Conservation (phyloP, 257 asterid genomes). For the Lithospermum erythrorhizon region DNA sequence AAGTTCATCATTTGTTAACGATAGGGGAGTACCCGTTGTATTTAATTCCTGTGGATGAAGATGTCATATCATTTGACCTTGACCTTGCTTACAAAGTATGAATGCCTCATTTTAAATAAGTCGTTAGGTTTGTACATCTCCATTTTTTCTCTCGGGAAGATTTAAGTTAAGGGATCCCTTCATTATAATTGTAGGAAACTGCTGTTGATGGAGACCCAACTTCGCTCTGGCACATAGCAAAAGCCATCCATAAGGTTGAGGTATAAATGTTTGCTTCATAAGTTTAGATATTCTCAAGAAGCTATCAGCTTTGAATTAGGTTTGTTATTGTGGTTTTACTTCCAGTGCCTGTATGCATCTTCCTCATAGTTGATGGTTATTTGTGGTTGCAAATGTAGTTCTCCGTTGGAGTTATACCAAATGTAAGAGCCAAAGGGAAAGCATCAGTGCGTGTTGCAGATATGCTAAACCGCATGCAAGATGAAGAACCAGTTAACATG, state of each 20-base stretch:
- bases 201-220: conserved; percentile 82
- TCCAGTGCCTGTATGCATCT: conserved; percentile 1
- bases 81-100: conserved; percentile 81
- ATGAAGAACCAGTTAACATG: conserved; percentile 74
- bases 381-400: conserved; percentile 38
- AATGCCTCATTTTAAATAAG: not conserved
- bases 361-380: conserved; percentile 9
- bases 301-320: not conserved
- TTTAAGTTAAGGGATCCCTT: conserved; percentile 17
- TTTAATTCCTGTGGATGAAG: conserved; percentile 87
- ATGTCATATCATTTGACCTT: conserved; percentile 81
- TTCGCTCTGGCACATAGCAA: conserved; percentile 89
- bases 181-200: conserved; percentile 46
- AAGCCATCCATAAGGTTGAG: conserved; percentile 93
- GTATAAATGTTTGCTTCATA: conserved; percentile 17
- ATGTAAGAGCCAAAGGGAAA: conserved; percentile 94
- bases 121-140: not conserved
- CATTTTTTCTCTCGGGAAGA: not conserved
- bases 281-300: not conserved
- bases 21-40: conserved; percentile 85
- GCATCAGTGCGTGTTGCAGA: conserved; percentile 83
- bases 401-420: conserved; percentile 83
- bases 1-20: conserved; percentile 61
- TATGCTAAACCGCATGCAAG: conserved; percentile 79
- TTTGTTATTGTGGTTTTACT: not conserved